Evolutionary conservation across 495 filamentous ascomycete genomes (phyloP), one percentile per base, ranked within the genome.

Genomic region (Penicillium riverlandense): DNA sequence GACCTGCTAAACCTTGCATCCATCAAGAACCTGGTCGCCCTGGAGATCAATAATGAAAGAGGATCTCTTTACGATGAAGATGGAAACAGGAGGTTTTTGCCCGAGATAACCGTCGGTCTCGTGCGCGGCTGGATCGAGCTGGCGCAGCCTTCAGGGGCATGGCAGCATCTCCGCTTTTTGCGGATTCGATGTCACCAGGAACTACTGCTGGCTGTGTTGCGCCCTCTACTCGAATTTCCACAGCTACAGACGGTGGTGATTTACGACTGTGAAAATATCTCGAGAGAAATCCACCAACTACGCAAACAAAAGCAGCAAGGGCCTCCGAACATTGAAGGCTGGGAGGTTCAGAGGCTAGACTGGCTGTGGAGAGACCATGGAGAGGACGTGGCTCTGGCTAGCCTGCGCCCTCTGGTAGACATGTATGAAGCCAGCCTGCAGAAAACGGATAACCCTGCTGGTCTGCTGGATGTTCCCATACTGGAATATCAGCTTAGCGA

Each of bases 71-170:
- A 33, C 9, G 16, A 31, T n/a, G n/a, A 38, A 33, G 5, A n/a
- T 13, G 1, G 37, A 30, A 11, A 10, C 37, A 13, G 9, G 49
- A 52, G 0, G 48, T 40, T 41, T 1, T 35, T 30, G 38, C 28
- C 42, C 12, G 40, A 35, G 15, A 47, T 73, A 28, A 57, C 52
- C 41, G 65, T 70, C 44, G 58, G 70, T 6, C 54, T 69, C 30
- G 40, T 73, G 8, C 59, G 61, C 36, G 54, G 58, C 10, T 73
- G 70, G 70, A 38, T 59, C 15, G 67, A 73, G 16, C 41, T 58
- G 44, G 58, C 51, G 8, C 34, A 59, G 35, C 38, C 44, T 6
- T 43, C 52, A 11, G 47, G 45, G 6, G 56, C 61, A 2, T 58
- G 71, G 12, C 49, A 57, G 35, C 58, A 69, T 37, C 50, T 73